Base-by-base conservation (phyloP, 495 filamentous ascomycete genomes). In the Aspergillus nidulans region DNA sequence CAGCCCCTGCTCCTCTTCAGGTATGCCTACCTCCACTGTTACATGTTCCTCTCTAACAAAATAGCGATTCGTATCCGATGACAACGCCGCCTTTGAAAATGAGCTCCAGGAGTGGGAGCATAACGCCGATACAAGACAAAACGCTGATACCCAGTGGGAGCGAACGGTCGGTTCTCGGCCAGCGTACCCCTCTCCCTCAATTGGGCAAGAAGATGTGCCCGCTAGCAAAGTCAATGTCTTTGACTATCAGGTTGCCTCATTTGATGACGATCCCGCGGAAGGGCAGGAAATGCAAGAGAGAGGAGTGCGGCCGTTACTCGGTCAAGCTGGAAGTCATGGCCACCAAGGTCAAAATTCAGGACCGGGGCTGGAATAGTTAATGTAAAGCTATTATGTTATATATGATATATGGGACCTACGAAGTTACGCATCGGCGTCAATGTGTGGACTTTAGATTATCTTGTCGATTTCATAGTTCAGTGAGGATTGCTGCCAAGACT, bases 51-150 rank as follows among this genome's bases (percentile, higher is more conserved):
- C 68, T 36, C 32, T 50, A 43, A 32, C 38, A 45, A 18, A 6
- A 20, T 23, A 80, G 76, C 65, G 62, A 20, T 82, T 82, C 48
- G 73, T 81, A 21, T 63, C 65, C 18, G 63, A 64, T 19, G 79
- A 82, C 44, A 82, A 81, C 48, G 61, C 66, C 30, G 64, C 65
- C 25, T 81, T 81, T 49, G 65, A 69, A 19, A 63, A 63, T 13
- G 79, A 82, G 51, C 65, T 77, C 25, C 63, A 64, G 30, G 64
- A 60, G 7, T 52, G 61, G 13, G 48, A 53, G 6, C 39, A 50
- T 34, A 20, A 38, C 5, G 39, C 45, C 19, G 40, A 58, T 15
- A 24, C 32, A 8, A 46, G 44, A 3, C 40, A 41, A 36, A 36
- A 15, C n/a, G 9, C 36, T 15, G 30, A 45, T 28, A 32, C 18